These are phyloP conservation scores for Aspergillus sp. DNA, from an alignment of 2,329 filamentous ascomycete species.

Conservation along the genomic window DNA sequence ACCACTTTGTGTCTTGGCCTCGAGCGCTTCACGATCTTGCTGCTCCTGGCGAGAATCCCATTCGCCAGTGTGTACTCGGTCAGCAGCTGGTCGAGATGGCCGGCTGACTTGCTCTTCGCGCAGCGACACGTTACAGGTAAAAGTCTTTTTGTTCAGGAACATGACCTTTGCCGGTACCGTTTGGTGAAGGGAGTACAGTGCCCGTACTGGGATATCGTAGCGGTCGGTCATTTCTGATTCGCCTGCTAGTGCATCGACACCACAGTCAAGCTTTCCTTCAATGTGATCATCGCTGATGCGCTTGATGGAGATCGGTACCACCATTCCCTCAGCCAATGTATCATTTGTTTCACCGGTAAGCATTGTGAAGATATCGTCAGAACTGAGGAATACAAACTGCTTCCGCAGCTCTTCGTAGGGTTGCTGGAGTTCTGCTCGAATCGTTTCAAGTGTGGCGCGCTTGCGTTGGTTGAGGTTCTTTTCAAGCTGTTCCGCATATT, in stretches of 20 bases:
- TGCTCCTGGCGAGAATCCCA: slow-evolving; percentile 87
- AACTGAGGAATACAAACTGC: slow-evolving; percentile 70
- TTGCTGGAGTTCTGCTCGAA: slow-evolving; percentile 87
- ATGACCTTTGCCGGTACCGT: slow-evolving; percentile 86
- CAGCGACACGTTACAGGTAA: slow-evolving; percentile 81
- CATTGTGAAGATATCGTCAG: slow-evolving; percentile 91
- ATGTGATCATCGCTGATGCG: slow-evolving; percentile 91
- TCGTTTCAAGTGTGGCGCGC: slow-evolving; percentile 93
- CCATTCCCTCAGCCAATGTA: slow-evolving; percentile 85
- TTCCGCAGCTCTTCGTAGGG: slow-evolving; percentile 94
- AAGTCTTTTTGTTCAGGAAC: slow-evolving; percentile 83
- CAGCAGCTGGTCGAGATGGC: slow-evolving; percentile 70
- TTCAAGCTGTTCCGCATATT: slow-evolving; percentile 95
- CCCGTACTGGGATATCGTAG: slow-evolving; percentile 69
- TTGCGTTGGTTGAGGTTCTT: slow-evolving; percentile 92
- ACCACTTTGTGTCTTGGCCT: slow-evolving; percentile 82
- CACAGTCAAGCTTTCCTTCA: slow-evolving; percentile 90
- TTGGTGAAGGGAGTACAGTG: slow-evolving; percentile 77
- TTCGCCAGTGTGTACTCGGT: slow-evolving; percentile 71
- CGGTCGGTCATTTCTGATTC: slow-evolving; percentile 78
- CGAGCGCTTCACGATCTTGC: slow-evolving; percentile 78
- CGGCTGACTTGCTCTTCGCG: slow-evolving; percentile 78
- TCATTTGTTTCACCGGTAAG: slow-evolving; percentile 90
- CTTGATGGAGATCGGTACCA: slow-evolving; percentile 85
- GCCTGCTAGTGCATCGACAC: slow-evolving; percentile 86